Evolutionary conservation across 768 basidiomycete genomes (phyloP).

Genomic region (Termitomyces sp.): DNA sequence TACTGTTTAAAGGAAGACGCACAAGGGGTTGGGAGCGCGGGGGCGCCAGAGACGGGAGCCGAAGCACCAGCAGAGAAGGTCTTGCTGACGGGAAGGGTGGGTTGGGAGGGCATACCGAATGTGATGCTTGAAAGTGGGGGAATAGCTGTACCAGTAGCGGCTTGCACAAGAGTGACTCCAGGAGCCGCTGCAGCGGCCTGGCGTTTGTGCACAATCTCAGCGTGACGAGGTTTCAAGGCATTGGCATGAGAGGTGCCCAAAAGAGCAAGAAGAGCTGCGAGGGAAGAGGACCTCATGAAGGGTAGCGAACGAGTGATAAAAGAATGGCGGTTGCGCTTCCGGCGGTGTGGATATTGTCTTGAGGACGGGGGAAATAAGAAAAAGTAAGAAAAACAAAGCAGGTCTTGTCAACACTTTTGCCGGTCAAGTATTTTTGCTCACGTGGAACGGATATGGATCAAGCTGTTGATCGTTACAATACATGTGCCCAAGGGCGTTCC

Average conservation of each 20-base stretch:
- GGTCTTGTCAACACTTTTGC: not conserved
- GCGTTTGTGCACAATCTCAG: slow-evolving; percentile 29
- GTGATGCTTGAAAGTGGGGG: slow-evolving; percentile 57
- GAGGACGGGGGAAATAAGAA: slow-evolving; percentile 2
- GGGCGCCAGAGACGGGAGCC: slow-evolving; percentile 60
- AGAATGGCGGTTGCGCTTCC: slow-evolving; percentile 11
- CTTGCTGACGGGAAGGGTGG: slow-evolving; percentile 41
- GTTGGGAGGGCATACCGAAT: slow-evolving; percentile 54
- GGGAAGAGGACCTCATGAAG: slow-evolving; percentile 12
- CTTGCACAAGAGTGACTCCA: slow-evolving; percentile 36
- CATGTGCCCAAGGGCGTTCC: not conserved
- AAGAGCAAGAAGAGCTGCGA: slow-evolving; percentile 11
- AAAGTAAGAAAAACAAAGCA: slow-evolving; percentile 6
- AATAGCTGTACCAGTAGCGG: slow-evolving; percentile 41
- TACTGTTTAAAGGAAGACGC: slow-evolving; percentile 17
- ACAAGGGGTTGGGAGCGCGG: slow-evolving; percentile 62
- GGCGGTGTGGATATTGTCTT: slow-evolving; percentile 4
- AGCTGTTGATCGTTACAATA: no score
- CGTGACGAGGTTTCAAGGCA: slow-evolving; percentile 16
- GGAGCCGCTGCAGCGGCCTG: slow-evolving; percentile 23
- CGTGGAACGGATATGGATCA: not conserved
- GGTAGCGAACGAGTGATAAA: slow-evolving; percentile 10
- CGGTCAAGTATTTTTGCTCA: not conserved
- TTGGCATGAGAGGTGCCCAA: slow-evolving; percentile 19
- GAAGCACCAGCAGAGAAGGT: slow-evolving; percentile 56